Conservation (phyloP, 163 green algal genomes). For the Scenedesmus sp. region DNA sequence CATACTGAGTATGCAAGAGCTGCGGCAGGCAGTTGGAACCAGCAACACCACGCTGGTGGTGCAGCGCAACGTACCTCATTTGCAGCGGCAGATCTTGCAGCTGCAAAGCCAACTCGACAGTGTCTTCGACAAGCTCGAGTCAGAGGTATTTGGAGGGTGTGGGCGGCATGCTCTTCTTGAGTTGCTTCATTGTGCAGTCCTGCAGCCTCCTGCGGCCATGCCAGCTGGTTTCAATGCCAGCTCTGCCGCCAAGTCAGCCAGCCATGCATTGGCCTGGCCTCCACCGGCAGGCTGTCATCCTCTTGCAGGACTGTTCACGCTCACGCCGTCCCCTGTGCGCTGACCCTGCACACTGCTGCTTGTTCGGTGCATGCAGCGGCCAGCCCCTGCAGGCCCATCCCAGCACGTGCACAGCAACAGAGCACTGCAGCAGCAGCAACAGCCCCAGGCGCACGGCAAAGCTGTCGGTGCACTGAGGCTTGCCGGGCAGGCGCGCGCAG, state of each 20-base stretch:
- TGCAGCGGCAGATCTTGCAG: conserved; percentile 56
- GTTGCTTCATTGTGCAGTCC: not conserved
- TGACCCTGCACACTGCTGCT: not conserved
- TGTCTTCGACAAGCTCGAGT: conserved; percentile 40
- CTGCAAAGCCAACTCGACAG: conserved; percentile 58
- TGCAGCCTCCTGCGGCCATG: not conserved
- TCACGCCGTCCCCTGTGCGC: too few relatives aligned
- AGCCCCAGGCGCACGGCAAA: not conserved
- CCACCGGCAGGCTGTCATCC: not conserved
- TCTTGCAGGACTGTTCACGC: not conserved
- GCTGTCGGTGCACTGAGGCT: not conserved
- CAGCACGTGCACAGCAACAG: not conserved
- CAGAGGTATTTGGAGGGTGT: not conserved
- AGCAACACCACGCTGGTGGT: conserved; percentile 9
- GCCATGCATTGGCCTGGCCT: not conserved
- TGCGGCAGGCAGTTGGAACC: conserved; percentile 30
- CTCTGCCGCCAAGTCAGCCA: not conserved
- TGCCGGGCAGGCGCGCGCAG: not conserved
- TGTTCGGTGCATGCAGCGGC: not conserved
- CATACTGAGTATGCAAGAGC: not conserved
- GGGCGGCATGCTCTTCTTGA: not conserved
- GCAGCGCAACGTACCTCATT: conserved; percentile 48
- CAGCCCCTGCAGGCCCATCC: not conserved
- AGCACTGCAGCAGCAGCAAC: not conserved
- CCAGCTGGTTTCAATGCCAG: not conserved